These are phyloP conservation scores for Tetrahymena malaccensis DNA, from an alignment of 73 alveolate species.

Conservation along the genomic window DNA sequence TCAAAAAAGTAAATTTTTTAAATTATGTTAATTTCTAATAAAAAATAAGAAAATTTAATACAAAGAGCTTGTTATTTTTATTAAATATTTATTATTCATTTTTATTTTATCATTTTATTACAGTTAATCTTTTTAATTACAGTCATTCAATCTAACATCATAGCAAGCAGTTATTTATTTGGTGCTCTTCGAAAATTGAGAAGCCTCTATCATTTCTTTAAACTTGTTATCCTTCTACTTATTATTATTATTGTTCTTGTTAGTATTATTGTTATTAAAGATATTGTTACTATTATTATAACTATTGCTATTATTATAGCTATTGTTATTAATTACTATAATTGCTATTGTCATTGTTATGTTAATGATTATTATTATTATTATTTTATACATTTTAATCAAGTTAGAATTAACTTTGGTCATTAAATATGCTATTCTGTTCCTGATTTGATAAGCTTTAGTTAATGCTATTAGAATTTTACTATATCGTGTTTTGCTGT, in stretches of 20 bases:
- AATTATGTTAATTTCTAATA: not conserved
- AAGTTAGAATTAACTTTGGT: not conserved
- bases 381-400: not conserved
- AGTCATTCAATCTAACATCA: not conserved
- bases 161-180: not conserved
- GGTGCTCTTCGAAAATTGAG: not conserved
- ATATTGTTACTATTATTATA: not conserved
- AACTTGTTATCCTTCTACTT: not conserved
- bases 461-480: not conserved
- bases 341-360: not conserved
- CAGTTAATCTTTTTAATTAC: too few species aligned
- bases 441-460: not conserved
- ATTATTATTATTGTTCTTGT: not conserved
- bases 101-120: not conserved
- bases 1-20: too few species aligned
- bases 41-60: not conserved
- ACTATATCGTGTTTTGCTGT: too few species aligned
- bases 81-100: not conserved
- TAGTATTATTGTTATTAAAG: not conserved
- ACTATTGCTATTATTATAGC: not conserved
- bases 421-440: not conserved
- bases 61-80: too few species aligned
- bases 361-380: not conserved
- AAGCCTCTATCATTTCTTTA: not conserved
- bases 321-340: not conserved